A percentile compares a stretch with the other conserved stretches of the same genome.
Evolutionary conservation across 75 land plant species (phyloP).

Genomic region (Picea sitchensis): DNA sequence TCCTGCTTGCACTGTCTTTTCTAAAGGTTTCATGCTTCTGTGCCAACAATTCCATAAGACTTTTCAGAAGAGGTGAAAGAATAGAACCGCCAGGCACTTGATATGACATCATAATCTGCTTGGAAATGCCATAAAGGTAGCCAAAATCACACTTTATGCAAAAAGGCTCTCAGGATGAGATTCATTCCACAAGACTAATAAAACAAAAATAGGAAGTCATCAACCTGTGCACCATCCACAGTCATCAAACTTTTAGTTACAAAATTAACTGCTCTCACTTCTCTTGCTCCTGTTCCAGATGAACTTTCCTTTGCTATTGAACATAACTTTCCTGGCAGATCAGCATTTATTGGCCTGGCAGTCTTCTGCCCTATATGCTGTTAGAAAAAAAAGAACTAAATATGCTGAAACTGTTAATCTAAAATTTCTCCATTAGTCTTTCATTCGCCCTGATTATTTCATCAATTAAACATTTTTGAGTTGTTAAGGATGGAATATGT

Average conservation of each 20-base stretch:
- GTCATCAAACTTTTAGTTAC: conserved; percentile 15
- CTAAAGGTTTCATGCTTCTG: not conserved
- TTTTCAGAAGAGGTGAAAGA: conserved; percentile 75
- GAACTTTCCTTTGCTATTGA: conserved; percentile 7
- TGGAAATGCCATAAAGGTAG: not conserved
- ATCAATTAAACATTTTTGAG: not conserved
- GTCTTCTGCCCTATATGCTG: conserved; percentile 25
- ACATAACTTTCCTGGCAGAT: conserved; percentile 2
- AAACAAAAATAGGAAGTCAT: conserved; percentile 5
- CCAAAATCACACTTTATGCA: not conserved
- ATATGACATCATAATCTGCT: conserved; percentile 76
- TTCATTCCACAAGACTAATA: not conserved
- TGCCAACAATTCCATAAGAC: conserved; percentile 25
- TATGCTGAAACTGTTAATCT: not conserved
- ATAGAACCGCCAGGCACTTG: conserved; percentile 35
- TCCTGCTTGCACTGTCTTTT: not conserved
- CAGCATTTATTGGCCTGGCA: conserved; percentile 14
- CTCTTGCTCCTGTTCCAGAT: not conserved
- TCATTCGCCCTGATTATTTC: not conserved
- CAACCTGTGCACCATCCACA: not conserved
- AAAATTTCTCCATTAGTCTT: not conserved
- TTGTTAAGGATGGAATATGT: too few species aligned
- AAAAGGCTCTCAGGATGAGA: not conserved
- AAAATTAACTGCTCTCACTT: not conserved
- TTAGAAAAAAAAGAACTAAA: not conserved